A percentile compares a stretch with the other conserved stretches of the same genome.
These are phyloP conservation scores for Penicillium cataractarum DNA, from an alignment of 495 filamentous ascomycete species.

Conservation along the genomic window DNA sequence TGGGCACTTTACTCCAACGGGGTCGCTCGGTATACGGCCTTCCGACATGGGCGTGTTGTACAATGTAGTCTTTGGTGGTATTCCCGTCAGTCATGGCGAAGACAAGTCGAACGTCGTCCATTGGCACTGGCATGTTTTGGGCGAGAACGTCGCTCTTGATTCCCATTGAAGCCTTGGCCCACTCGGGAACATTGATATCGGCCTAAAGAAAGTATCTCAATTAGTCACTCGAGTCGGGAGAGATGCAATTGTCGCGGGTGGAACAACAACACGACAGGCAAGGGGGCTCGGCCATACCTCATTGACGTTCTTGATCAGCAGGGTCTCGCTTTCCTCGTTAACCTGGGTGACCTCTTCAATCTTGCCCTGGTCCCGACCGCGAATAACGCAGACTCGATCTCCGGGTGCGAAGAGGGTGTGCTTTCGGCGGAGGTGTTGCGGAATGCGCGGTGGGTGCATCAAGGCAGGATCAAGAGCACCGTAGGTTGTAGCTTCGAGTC, in stretches of 20 bases:
- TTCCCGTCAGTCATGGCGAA: constrained; percentile 69
- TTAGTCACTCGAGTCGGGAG: constrained; percentile 12
- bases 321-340: constrained; percentile 55
- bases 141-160: constrained; percentile 47
- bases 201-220: constrained; percentile 41
- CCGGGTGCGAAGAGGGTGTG: constrained; percentile 65
- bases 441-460: constrained; percentile 41
- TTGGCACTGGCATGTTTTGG: constrained; percentile 56
- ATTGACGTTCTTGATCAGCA: constrained; percentile 67
- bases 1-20: constrained; percentile 38
- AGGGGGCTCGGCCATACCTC: constrained; percentile 54
- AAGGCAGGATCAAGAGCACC: constrained; percentile 53
- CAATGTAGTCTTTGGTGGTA: constrained; percentile 68
- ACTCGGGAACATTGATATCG: constrained; percentile 61
- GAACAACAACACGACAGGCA: not conserved
- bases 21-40: constrained; percentile 38
- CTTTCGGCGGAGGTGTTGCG: constrained; percentile 52
- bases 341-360: constrained; percentile 71
- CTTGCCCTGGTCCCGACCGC: constrained; percentile 76
- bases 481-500: constrained; percentile 46
- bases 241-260: not conserved
- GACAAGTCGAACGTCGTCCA: constrained; percentile 78
- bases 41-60: constrained; percentile 63
- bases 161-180: constrained; percentile 45
- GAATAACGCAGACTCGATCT: constrained; percentile 78